Conservation (phyloP, 2,329 filamentous ascomycete genomes). For the Gaeumannomyces tritici region DNA sequence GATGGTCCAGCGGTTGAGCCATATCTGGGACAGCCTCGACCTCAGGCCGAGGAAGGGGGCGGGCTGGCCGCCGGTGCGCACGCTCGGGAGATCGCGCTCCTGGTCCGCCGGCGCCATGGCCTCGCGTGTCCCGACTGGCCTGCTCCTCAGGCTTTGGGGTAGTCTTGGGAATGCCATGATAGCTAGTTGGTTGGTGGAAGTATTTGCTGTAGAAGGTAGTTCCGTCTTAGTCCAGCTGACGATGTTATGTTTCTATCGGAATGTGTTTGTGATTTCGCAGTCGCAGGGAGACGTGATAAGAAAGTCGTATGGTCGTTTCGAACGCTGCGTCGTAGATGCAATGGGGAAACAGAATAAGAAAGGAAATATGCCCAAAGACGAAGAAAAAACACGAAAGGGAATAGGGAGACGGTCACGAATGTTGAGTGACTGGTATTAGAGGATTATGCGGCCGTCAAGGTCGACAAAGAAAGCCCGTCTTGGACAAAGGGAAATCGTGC, state of each 20-base stretch:
- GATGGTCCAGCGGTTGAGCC: conserved; percentile 96
- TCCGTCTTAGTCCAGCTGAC: conserved; percentile 8
- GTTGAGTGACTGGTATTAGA: not conserved
- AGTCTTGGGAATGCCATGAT: conserved; percentile 17
- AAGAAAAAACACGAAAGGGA: conserved; percentile 3
- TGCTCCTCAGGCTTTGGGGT: conserved; percentile 19
- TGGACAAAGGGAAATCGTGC: not conserved
- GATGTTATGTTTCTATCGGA: not conserved
- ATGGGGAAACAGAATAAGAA: conserved; percentile 7
- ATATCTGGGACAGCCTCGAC: conserved; percentile 85
- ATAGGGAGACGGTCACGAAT: not conserved
- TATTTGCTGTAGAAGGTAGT: conserved; percentile 15
- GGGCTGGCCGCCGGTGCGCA: conserved; percentile 47
- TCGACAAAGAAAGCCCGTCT: not conserved
- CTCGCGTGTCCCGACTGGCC: conserved; percentile 22
- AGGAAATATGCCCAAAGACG: not conserved
- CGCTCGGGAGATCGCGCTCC: conserved; percentile 19
- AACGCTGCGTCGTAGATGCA: not conserved
- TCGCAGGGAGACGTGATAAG: not conserved
- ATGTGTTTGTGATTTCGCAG: not conserved
- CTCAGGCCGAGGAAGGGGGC: conserved; percentile 84
- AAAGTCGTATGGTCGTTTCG: conserved; percentile 1
- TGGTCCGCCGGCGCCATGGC: conserved; percentile 19
- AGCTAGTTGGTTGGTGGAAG: conserved; percentile 1
- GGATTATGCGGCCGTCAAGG: not conserved